A percentile compares a stretch with the other conserved stretches of the same genome.
These are phyloP conservation scores for Eurotiales sp. DNA, from an alignment of 2,329 filamentous ascomycete species.

Conservation along the genomic window DNA sequence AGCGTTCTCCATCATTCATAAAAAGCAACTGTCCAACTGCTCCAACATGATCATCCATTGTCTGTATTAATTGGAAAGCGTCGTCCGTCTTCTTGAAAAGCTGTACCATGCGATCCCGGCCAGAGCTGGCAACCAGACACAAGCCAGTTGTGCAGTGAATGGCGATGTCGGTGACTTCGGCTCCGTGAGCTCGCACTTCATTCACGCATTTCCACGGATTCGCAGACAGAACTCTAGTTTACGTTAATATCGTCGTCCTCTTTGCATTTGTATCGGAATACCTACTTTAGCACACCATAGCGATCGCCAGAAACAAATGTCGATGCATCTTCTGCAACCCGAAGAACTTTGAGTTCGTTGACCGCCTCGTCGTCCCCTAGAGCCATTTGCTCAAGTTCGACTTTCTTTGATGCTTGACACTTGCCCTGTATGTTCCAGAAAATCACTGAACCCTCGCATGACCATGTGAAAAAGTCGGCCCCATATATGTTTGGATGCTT, in stretches of 20 bases:
- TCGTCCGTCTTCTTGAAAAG: conserved; percentile 65
- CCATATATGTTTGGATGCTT: conserved; percentile 56
- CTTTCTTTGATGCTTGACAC: conserved; percentile 59
- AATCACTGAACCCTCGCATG: conserved; percentile 70
- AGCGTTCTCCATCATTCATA: conserved; percentile 62
- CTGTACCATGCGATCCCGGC: conserved; percentile 87
- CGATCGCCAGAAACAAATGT: conserved; percentile 81
- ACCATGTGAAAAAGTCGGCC: conserved; percentile 86
- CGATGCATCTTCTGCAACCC: conserved; percentile 58
- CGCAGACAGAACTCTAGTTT: conserved; percentile 32
- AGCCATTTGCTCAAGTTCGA: conserved; percentile 64
- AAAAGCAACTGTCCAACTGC: conserved; percentile 77
- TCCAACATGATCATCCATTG: conserved; percentile 84
- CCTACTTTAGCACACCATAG: conserved; percentile 68
- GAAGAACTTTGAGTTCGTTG: conserved; percentile 58
- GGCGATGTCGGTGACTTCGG: conserved; percentile 78
- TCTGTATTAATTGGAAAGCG: conserved; percentile 76
- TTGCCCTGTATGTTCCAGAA: conserved; percentile 77
- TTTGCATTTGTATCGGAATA: neutral
- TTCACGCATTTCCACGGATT: conserved; percentile 59
- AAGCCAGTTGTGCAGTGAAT: conserved; percentile 61
- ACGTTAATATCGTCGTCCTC: conserved; percentile 19
- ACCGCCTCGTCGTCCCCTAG: conserved; percentile 39
- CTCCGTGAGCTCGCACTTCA: conserved; percentile 79
- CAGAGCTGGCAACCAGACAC: conserved; percentile 73